Base-by-base conservation (phyloP, 768 basidiomycete species). In the Dentipellis sp. region DNA sequence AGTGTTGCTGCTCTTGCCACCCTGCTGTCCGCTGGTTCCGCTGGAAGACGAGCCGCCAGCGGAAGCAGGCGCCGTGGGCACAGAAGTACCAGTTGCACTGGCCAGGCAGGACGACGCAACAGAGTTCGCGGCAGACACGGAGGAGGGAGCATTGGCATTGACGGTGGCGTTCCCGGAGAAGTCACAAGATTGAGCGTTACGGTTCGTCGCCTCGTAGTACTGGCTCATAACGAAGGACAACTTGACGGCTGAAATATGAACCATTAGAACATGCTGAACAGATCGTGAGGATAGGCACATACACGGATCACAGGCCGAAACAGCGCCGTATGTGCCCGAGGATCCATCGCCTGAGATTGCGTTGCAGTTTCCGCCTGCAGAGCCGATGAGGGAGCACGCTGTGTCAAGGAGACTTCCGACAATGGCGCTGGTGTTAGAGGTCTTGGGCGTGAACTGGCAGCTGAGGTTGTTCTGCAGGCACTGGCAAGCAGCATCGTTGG, bases 131-230 rank as follows among this genome's bases (percentile, higher is more conserved):
- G 75, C 75, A 10, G 76, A 70, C 14, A 70, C 71, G 49, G 68
- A 65, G 7, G 84, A 66, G 34, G 85, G 76, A 14, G 81, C 80
- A 3, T 65, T 66, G 14, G 72, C 10, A 63, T 89, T 88, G 60
- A 91, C 74, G 14, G 89, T 91, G 5, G 84, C 93, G 65, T 97
- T 97, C 8, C 93, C 91, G 53, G 69, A 69, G 66, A 97, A 95
- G 72, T 78, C 80, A 71, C 93, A 95, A 8, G 88, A 75, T 52
- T 78, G 72, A 7, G 72, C 65, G 54, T 83, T 71, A 59, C 79
- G 78, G 67, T 78, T 78, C 55, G 79, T 79, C 34, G 74, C 67
- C 64, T 88, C 81, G 65, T 86, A 94, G 68, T 79, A 92, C 57
- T 83, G 73, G 67, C 80, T 87, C 82, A 94, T 88, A 50, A 86